Evolutionary conservation across 495 filamentous ascomycete genomes (phyloP).

Genomic region (Podospora sp.): DNA sequence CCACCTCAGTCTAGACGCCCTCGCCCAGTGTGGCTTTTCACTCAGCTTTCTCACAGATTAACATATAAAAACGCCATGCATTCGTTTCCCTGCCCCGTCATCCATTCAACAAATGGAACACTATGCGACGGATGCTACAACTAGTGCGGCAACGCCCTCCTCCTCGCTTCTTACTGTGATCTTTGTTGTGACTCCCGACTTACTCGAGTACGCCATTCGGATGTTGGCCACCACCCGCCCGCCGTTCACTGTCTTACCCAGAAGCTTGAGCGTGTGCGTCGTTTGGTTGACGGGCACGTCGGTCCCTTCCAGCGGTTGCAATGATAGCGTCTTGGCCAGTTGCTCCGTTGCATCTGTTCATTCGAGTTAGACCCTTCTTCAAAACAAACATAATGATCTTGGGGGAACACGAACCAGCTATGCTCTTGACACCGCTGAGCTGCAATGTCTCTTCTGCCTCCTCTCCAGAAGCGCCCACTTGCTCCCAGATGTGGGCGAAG

Average conservation of each 20-base stretch:
- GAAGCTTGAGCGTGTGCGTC: conserved; percentile 93
- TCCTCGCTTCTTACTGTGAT: conserved; percentile 89
- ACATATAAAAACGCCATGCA: conserved; percentile 30
- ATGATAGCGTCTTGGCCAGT: conserved; percentile 78
- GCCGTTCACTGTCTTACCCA: conserved; percentile 91
- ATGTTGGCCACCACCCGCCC: conserved; percentile 86
- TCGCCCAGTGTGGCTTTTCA: not conserved
- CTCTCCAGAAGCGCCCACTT: conserved; percentile 83
- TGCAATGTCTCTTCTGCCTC: conserved; percentile 91
- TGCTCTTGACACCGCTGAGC: conserved; percentile 85
- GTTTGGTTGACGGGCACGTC: conserved; percentile 84
- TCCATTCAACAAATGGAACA: conserved; percentile 23
- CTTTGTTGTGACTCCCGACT: conserved; percentile 92
- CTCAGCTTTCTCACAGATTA: conserved; percentile 18
- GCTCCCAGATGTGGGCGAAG: conserved; percentile 97
- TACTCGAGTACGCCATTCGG: conserved; percentile 90
- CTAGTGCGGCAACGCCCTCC: conserved; percentile 81
- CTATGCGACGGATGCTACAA: conserved; percentile 84
- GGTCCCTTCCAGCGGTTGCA: conserved; percentile 92
- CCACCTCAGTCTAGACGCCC: conserved; percentile 5
- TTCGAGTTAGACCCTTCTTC: conserved; percentile 41
- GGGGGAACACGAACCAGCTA: conserved; percentile 70
- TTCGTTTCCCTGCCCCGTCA: conserved; percentile 12
- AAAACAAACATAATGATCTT: not conserved
- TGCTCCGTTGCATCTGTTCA: conserved; percentile 87